phyloP scores from a whole-genome alignment of 2,329 filamentous ascomycete genomes.

The Hypoxylon sp. region DNA sequence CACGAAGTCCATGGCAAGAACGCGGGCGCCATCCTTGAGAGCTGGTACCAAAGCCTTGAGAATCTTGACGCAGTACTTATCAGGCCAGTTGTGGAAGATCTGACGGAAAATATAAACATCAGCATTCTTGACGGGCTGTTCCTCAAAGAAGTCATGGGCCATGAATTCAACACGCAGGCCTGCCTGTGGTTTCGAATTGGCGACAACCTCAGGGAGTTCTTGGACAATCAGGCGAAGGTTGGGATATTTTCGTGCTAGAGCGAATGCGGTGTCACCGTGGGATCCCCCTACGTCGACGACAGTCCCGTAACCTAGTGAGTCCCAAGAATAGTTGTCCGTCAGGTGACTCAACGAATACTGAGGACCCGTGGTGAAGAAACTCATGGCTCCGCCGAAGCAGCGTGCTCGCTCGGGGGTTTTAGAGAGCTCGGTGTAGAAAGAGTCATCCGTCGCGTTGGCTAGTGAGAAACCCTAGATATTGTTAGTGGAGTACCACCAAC shows the following conservation, averaged over 20 bases:
- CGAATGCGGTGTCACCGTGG: conserved; percentile 10
- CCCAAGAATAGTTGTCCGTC: conserved; percentile 23
- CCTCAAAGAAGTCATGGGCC: conserved; percentile 60
- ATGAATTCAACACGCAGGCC: conserved; percentile 38
- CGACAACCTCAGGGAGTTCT: conserved; percentile 26
- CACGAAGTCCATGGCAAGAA: conserved; percentile 22
- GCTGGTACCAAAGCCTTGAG: conserved; percentile 44
- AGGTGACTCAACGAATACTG: conserved; percentile 12
- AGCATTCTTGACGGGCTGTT: conserved; percentile 57
- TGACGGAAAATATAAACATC: conserved; percentile 60
- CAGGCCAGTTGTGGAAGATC: conserved; percentile 63
- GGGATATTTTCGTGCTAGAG: conserved; percentile 12
- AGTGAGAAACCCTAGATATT: conserved; percentile 25
- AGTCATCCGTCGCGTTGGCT: conserved; percentile 14
- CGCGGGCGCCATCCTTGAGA: conserved; percentile 7
- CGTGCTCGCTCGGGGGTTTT: conserved; percentile 30
- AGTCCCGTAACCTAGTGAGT: background rate
- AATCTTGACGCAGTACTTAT: conserved; percentile 54
- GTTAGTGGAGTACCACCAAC: background rate
- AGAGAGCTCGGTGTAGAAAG: conserved; percentile 31
- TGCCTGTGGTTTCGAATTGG: conserved; percentile 8
- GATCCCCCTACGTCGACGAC: conserved; percentile 32
- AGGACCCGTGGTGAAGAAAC: conserved; percentile 12
- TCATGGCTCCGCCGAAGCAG: conserved; percentile 32
- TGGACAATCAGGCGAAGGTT: conserved; percentile 31